Evolutionary conservation across 306 rosid species (phyloP).

Genomic region (Alnus glutinosa): DNA sequence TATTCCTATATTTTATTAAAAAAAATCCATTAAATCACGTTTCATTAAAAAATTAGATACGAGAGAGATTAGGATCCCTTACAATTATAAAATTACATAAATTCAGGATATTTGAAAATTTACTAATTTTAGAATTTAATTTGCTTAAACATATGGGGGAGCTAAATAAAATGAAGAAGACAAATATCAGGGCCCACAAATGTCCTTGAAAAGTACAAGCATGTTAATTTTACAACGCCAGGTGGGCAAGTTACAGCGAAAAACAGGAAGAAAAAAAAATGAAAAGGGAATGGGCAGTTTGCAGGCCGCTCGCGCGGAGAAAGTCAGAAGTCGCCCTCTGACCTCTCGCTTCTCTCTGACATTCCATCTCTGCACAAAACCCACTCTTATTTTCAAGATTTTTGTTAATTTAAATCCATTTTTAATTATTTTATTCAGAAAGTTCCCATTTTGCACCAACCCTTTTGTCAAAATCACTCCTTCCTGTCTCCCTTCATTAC

Average conservation of each 20-base stretch:
- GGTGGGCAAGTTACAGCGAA: conserved; percentile 29
- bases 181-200: neutral
- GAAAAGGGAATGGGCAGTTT: conserved; percentile 19
- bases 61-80: too few relatives aligned
- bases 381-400: neutral
- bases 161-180: neutral
- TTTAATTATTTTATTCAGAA: neutral
- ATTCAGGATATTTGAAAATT: too few relatives aligned
- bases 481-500: conserved; percentile 44
- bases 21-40: too few relatives aligned
- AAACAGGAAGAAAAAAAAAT: neutral
- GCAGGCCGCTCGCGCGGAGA: conserved; percentile 38
- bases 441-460: conserved; percentile 25
- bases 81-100: too few relatives aligned
- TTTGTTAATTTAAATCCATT: neutral
- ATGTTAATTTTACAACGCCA: neutral
- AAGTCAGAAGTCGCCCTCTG: conserved; percentile 37
- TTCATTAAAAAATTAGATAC: too few relatives aligned
- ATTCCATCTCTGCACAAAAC: conserved; percentile 36
- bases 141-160: too few relatives aligned
- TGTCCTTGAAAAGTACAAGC: neutral
- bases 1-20: too few relatives aligned
- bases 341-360: conserved; percentile 31
- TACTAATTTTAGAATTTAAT: too few relatives aligned
- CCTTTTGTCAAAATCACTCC: neutral